Conservation (phyloP, 2,329 filamentous ascomycete species). For the Zopfia rhizophila region DNA sequence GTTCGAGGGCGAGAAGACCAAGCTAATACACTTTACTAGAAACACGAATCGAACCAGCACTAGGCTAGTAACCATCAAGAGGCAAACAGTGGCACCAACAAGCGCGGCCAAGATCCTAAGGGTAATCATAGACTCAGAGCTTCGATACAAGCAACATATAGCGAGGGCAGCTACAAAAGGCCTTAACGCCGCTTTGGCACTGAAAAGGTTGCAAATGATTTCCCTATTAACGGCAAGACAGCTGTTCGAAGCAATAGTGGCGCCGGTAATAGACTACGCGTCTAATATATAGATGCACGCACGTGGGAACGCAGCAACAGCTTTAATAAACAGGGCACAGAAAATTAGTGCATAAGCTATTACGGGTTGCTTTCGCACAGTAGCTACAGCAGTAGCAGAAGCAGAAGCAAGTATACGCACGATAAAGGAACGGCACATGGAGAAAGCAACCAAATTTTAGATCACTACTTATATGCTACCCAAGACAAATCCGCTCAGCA, state of each 20-base stretch:
- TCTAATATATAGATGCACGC: conserved; percentile 20
- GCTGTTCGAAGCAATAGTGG: conserved; percentile 20
- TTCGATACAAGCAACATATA: conserved; percentile 25
- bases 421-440: conserved; percentile 19
- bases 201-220: conserved; percentile 20
- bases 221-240: conserved; percentile 19
- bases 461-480: conserved; percentile 19
- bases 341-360: conserved; percentile 20
- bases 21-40: conserved; percentile 45
- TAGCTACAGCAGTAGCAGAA: conserved; percentile 18
- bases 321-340: conserved; percentile 17
- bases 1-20: conserved; percentile 47
- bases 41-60: conserved; percentile 14
- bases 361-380: conserved; percentile 16
- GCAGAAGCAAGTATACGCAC: conserved; percentile 22
- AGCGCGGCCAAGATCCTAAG: conserved; percentile 24
- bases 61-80: conserved; percentile 7
- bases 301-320: conserved; percentile 11
- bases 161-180: conserved; percentile 21
- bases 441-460: conserved; percentile 21
- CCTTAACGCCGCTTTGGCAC: conserved; percentile 19
- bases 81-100: conserved; percentile 17
- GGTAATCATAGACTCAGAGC: conserved; percentile 22
- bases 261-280: conserved; percentile 19
- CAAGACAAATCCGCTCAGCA: conserved; percentile 17